phyloP scores from a whole-genome alignment of 2,329 filamentous ascomycete species.

The Cordyceps pruinosa region DNA sequence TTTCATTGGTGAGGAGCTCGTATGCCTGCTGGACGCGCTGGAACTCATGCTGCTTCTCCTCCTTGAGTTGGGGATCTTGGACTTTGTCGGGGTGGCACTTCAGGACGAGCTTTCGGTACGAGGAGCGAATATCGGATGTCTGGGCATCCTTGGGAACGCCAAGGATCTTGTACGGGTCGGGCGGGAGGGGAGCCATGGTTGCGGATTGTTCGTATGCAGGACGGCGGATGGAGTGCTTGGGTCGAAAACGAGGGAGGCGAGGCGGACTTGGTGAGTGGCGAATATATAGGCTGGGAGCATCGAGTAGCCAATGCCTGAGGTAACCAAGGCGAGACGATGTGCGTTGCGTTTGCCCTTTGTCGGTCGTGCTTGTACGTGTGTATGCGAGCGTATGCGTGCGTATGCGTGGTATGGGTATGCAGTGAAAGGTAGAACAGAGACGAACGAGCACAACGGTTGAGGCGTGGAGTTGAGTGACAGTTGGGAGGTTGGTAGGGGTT shows the following conservation, averaged over 20 bases:
- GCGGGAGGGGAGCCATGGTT: constrained; percentile 44
- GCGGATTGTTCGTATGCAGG: constrained; percentile 16
- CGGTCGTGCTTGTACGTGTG: background rate
- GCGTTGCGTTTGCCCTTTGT: constrained; percentile 2
- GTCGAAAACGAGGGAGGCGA: background rate
- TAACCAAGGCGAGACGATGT: background rate
- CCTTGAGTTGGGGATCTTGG: constrained; percentile 68
- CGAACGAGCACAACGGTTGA: background rate
- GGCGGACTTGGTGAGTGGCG: background rate
- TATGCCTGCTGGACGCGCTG: constrained; percentile 90
- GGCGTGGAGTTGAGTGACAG: background rate
- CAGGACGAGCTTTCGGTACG: constrained; percentile 79
- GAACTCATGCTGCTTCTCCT: constrained; percentile 77
- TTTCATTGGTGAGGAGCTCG: constrained; percentile 77
- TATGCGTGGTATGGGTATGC: background rate
- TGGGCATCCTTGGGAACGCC: constrained; percentile 68
- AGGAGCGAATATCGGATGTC: constrained; percentile 63
- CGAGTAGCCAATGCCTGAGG: background rate
- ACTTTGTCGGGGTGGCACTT: constrained; percentile 91
- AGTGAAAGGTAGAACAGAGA: background rate
- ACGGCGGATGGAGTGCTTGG: constrained; percentile 14
- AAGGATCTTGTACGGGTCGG: constrained; percentile 74
- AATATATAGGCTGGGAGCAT: constrained; percentile 1
- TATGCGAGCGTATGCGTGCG: background rate
- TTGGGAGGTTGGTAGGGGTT: background rate